Percentiles rank a stretch among this genome's conserved stretches.
phyloP scores from a whole-genome alignment of 306 rosid species.

The Cucurbita moschata region DNA sequence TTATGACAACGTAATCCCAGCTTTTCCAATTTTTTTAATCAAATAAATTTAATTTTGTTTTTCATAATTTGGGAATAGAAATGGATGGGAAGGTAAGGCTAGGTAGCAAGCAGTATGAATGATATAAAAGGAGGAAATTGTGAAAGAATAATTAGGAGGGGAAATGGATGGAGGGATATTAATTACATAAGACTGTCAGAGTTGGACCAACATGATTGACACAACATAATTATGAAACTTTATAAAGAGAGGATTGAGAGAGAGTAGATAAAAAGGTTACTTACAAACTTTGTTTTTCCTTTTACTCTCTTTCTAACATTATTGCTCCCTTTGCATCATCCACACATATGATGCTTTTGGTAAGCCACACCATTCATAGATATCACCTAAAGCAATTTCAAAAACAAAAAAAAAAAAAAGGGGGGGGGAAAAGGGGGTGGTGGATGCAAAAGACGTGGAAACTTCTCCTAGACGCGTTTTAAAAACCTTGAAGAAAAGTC shows the following conservation, averaged over 20 bases:
- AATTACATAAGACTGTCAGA: slow-evolving; percentile 1
- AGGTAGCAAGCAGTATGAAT: neutral
- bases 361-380: neutral
- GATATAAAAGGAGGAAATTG: neutral
- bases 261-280: neutral
- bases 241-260: neutral
- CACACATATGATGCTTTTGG: neutral
- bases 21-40: too few relatives aligned
- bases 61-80: neutral
- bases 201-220: neutral
- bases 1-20: too few relatives aligned
- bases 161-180: neutral
- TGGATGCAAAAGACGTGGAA: neutral
- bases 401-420: neutral
- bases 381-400: neutral
- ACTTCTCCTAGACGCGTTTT: too few relatives aligned
- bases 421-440: neutral
- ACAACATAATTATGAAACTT: neutral
- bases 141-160: neutral
- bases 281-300: neutral
- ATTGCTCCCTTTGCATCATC: neutral
- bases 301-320: neutral
- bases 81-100: neutral
- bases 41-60: too few relatives aligned
- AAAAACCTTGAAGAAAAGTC: too few relatives aligned